phyloP scores from a whole-genome alignment of 2,329 filamentous ascomycete genomes.

The Claviceps sp. region DNA sequence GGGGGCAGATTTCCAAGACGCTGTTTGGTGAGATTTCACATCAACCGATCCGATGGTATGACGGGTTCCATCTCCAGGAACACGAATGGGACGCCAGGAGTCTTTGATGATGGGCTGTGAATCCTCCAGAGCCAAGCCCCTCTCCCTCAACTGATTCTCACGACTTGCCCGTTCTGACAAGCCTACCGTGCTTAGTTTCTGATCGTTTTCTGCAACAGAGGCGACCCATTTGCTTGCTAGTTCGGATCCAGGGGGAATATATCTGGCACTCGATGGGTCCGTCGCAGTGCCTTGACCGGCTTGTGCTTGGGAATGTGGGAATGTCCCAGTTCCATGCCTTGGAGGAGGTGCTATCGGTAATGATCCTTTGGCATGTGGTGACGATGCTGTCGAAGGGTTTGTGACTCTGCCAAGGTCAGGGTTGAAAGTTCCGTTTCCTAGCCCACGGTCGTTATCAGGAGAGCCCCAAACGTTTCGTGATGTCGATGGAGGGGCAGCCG shows the following conservation, averaged over 20 bases:
- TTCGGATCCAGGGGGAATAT: constrained; percentile 16
- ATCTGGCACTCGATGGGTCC: constrained; percentile 19
- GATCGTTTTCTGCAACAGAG: constrained; percentile 33
- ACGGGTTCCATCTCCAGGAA: constrained; percentile 23
- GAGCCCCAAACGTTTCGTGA: constrained; percentile 61
- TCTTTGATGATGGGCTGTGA: constrained; percentile 37
- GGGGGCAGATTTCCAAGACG: constrained; percentile 18
- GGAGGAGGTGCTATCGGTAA: constrained; percentile 32
- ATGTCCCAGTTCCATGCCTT: constrained; percentile 4
- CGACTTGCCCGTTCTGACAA: constrained; percentile 26
- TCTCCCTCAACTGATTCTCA: constrained; percentile 30
- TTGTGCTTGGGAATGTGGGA: constrained; percentile 12
- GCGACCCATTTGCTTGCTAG: constrained; percentile 29
- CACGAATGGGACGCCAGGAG: constrained; percentile 35
- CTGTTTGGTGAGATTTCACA: constrained; percentile 15
- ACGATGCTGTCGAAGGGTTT: constrained; percentile 20
- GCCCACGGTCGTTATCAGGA: constrained; percentile 54
- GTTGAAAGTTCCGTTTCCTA: constrained; percentile 68
- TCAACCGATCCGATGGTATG: constrained; percentile 14
- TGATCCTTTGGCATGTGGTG: constrained; percentile 25
- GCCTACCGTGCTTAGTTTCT: constrained; percentile 26
- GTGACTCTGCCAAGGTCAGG: constrained; percentile 41
- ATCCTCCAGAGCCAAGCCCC: constrained; percentile 30
- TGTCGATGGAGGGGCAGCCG: constrained; percentile 25
- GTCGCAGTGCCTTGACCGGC: constrained; percentile 12